Base-by-base conservation (phyloP, 352 stramenopile genomes). In the Phytophthora podocarpi region DNA sequence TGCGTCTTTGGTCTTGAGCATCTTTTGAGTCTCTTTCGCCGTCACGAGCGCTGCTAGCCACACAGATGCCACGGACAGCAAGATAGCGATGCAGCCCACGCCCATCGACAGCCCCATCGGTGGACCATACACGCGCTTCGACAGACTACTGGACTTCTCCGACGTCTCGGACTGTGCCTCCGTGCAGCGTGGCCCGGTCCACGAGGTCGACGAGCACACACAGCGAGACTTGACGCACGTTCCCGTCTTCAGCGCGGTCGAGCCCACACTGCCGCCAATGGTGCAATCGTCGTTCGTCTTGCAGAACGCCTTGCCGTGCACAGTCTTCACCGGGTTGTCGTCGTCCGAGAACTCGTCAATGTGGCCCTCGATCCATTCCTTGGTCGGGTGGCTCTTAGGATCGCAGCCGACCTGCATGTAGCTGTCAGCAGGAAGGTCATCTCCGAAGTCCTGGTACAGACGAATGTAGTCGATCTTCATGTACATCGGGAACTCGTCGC, bases 401-500 rank as follows among this genome's bases (percentile, higher is more conserved):
- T 83, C 72, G 31, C 76, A 85, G 0, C 70, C 73, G 8, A 80
- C 21, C 4, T 59, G 35, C 74, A 85, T 80, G 49, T 66, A 70
- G 45, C 69, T 70, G 39, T 69, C 61, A 1, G 39, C 49, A 0
- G 86, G 54, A 0, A 67, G 43, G 20, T 74, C 52, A 12, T 56
- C 50, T 4, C 28, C 85, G 73, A 62, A 34, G 30, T 83, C 68
- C 64, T 97, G 91, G 61, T 97, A 97, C 12, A 97, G 45, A 12
- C 91, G 82, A 23, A 97, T 80, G 47, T 86, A 89, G 76, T 97
- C 90, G 53, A 97, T 84, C 40, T 88, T 85, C 54, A 96, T 42
- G 53, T 72, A 84, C 64, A 84, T 45, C 11, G 77, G 77, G 51
- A 87, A 84, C 1, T 59, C 41, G 40, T 82, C 70, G 41, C 77